phyloP scores from a whole-genome alignment of 2,329 filamentous ascomycete species.

The Ophiostoma sp. region DNA sequence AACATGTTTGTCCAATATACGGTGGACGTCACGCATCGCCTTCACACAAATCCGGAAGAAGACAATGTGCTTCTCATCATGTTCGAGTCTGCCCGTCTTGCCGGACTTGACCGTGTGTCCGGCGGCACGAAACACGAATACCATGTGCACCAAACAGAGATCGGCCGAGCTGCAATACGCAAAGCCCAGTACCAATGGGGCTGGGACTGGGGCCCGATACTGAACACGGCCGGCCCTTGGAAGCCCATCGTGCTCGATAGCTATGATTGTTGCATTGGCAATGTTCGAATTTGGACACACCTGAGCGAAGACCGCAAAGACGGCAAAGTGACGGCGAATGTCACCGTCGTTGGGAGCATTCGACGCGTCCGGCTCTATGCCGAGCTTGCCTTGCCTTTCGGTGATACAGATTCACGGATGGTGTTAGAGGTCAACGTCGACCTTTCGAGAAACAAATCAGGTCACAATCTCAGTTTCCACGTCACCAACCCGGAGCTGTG shows the following conservation, averaged over 20 bases:
- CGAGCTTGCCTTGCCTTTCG: not conserved
- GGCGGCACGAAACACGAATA: slow-evolving; percentile 63
- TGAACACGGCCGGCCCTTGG: slow-evolving; percentile 72
- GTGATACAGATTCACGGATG: not conserved
- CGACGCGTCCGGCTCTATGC: not conserved
- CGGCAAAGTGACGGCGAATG: not conserved
- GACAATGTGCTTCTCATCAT: slow-evolving; percentile 62
- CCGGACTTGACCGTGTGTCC: slow-evolving; percentile 62
- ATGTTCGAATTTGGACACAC: slow-evolving; percentile 51
- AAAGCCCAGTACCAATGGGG: slow-evolving; percentile 74
- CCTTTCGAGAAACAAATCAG: not conserved
- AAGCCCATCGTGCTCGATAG: slow-evolving; percentile 70
- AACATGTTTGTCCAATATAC: slow-evolving; percentile 79
- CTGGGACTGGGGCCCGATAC: slow-evolving; percentile 71
- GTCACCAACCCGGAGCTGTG: slow-evolving; percentile 12
- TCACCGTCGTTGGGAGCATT: not conserved
- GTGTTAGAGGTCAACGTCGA: not conserved
- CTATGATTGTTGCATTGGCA: slow-evolving; percentile 62
- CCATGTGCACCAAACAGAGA: slow-evolving; percentile 67
- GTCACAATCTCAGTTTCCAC: not conserved
- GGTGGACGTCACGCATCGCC: slow-evolving; percentile 58
- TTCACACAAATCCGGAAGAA: slow-evolving; percentile 45
- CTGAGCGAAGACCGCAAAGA: slow-evolving; percentile 39
- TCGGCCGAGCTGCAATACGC: slow-evolving; percentile 58
- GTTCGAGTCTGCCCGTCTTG: slow-evolving; percentile 65